Conservation (phyloP, 306 rosid species). For the Potentilla sterilis region DNA sequence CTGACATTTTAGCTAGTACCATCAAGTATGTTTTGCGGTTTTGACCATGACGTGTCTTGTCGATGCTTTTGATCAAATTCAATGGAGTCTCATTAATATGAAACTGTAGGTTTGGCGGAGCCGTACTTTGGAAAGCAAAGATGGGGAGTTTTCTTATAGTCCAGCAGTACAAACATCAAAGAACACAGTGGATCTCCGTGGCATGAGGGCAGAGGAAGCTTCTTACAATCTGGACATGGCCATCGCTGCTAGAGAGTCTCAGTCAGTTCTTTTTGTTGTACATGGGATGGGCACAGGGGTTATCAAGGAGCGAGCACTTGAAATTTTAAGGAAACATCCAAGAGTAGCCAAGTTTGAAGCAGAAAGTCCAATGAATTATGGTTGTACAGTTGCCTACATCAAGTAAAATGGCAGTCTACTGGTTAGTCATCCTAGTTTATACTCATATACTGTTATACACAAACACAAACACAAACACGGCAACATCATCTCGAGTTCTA, state of each 20-base stretch:
- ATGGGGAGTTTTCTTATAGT: slow-evolving; percentile 49
- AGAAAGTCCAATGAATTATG: slow-evolving; percentile 77
- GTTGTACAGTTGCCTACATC: slow-evolving; percentile 87
- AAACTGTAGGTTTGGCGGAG: slow-evolving; percentile 38
- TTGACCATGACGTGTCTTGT: neutral
- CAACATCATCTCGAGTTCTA: neutral
- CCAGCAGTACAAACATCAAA: slow-evolving; percentile 74
- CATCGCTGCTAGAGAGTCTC: slow-evolving; percentile 50
- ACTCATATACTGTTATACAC: neutral
- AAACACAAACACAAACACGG: neutral
- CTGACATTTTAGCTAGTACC: neutral
- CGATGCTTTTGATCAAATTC: neutral
- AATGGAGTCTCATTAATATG: slow-evolving; percentile 10
- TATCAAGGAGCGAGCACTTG: slow-evolving; percentile 60
- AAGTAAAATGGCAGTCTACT: slow-evolving; percentile 33
- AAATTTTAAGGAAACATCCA: slow-evolving; percentile 57
- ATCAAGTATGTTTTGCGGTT: neutral
- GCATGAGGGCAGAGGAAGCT: slow-evolving; percentile 85
- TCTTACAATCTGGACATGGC: slow-evolving; percentile 72
- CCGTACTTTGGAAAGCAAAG: slow-evolving; percentile 30
- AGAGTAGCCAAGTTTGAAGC: slow-evolving; percentile 67
- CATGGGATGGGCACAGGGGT: slow-evolving; percentile 96
- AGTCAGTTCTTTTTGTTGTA: slow-evolving; percentile 74
- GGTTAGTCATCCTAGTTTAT: slow-evolving; percentile 15
- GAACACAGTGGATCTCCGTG: slow-evolving; percentile 82